Base-by-base conservation (phyloP, 2,329 filamentous ascomycete genomes). In the Talaromyces rugulosus region DNA sequence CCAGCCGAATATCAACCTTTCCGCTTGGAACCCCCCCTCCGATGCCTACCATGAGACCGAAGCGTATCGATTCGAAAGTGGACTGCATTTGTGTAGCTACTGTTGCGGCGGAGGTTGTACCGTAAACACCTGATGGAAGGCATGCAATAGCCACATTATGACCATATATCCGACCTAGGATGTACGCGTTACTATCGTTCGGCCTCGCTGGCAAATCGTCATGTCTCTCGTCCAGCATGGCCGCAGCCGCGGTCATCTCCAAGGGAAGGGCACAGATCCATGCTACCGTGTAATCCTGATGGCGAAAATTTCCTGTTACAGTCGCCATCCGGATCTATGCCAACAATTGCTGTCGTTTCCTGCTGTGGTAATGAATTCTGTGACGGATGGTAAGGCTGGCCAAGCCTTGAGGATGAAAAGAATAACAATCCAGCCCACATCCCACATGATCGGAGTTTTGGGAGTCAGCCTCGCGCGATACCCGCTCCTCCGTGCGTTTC, bases 1-100 rank as follows among this genome's bases (percentile, higher is more conserved):
- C 68, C 7, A 72, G 58, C 16, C 65, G 61, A 7, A 71, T 65
- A 52, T 71, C 66, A 54, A 33, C 31, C 7, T 58, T 51, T 23
- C 52, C 18, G 14, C 56, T 59, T 8, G 69, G 69, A 40, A 69
- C 63, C n/a, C 70, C 70, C 5, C 69, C 68, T 12, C 68, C 69
- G 55, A 71, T 68, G 2, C 70, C 70, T 11, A 72, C 69, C 59
- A 71, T 61, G 6, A 72, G 58, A 6, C 64, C 66, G 61, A 68
- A 69, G 28, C 56, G 66, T n/a, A 67, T 62, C 27, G 58, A 64
- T 36, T 23, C 59, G 54, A 67, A 71, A 14, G 62, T 69, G 42
- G 56, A 40, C 7, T 62, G 60, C 64, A 70, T 66, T 5, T 65
- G 56, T 31, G 55, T 65, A 4, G 63, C 67, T 14, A 66, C 66